A percentile compares a stretch with the other conserved stretches of the same genome.
phyloP scores from a whole-genome alignment of 495 filamentous ascomycete genomes.

The Chlorociboria aeruginascens region DNA sequence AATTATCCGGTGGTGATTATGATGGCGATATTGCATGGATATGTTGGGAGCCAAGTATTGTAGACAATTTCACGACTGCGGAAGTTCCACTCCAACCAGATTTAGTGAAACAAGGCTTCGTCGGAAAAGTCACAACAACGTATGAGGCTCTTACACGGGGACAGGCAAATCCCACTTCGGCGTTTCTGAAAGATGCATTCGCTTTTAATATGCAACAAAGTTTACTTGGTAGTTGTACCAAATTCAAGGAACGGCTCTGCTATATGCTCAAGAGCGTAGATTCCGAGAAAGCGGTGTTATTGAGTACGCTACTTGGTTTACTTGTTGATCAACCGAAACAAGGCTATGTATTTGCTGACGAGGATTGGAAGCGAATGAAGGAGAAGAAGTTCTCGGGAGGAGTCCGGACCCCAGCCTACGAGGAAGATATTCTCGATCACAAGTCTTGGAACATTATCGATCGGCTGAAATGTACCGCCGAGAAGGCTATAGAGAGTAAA shows the following conservation, averaged over 20 bases:
- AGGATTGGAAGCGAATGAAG: slow-evolving; percentile 30
- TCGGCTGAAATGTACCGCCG: slow-evolving; percentile 53
- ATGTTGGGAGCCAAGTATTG: slow-evolving; percentile 75
- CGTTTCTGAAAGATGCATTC: slow-evolving; percentile 11
- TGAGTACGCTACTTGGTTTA: slow-evolving; percentile 61
- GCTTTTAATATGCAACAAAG: slow-evolving; percentile 51
- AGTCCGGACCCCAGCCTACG: slow-evolving; percentile 26
- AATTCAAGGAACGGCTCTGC: slow-evolving; percentile 56
- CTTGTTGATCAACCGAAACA: slow-evolving; percentile 77
- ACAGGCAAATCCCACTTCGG: background rate
- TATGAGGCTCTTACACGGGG: slow-evolving; percentile 31
- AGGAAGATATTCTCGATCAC: slow-evolving; percentile 21
- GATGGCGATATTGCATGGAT: slow-evolving; percentile 87
- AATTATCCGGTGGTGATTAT: slow-evolving; percentile 88
- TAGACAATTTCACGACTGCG: slow-evolving; percentile 59
- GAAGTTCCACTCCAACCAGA: slow-evolving; percentile 32
- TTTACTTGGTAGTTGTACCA: slow-evolving; percentile 63
- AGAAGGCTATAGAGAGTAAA: slow-evolving; percentile 35
- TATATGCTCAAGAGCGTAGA: slow-evolving; percentile 50
- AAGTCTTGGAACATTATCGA: slow-evolving; percentile 54
- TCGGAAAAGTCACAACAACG: slow-evolving; percentile 43
- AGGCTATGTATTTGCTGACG: slow-evolving; percentile 52
- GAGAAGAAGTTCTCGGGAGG: slow-evolving; percentile 22
- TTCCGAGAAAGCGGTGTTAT: slow-evolving; percentile 37
- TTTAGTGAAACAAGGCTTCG: slow-evolving; percentile 38